Base-by-base conservation (phyloP, 225 moss, liverwort and hornwort species). In the Sphagnum tenellum region DNA sequence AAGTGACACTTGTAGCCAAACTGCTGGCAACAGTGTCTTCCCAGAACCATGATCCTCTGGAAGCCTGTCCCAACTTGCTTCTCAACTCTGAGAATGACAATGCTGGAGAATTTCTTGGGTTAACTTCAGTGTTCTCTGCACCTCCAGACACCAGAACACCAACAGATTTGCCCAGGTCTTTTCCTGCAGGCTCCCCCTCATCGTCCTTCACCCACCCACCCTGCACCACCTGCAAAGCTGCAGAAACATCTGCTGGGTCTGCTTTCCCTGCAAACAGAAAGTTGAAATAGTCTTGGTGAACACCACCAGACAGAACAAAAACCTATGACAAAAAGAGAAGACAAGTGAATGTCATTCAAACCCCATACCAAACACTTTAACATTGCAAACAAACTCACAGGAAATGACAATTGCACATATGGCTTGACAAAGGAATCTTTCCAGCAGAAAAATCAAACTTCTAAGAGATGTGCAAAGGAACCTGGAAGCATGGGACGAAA, bases 161-260 rank as follows among this genome's bases (percentile, higher is more conserved):
- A 69, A 88, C 82, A 29, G 29, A 29, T 29, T 29, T 29, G 29
- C 0, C 29, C 29, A 29, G 29, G 70, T 76, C 72, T 56, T 79
- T 82, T 66, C 78, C 86, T 60, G 67, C 76, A 71, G 87, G 72
- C 52, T 74, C 78, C 70, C 78, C 81, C 49, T 82, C 83, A 60
- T 82, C 86, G 73, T 92, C 88, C 45, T 75, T 65, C 45, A 76
- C 61, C 87, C 89, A 91, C 62, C 91, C 91, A 73, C 89, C 91
- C 68, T 88, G 82, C 66, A 95, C 80, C 63, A 93, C 90, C 68
- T 86, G 83, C 64, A 98, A 84, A 69, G 87, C 98, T 78, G 83
- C 87, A 60, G 85, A 90, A 72, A 98, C 90, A 62, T 98, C 98
- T 70, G 76, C 86, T 65, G 86, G 77, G 64, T 93, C 93, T 77